Conservation (phyloP, 2,329 filamentous ascomycete genomes). For the Scedosporium apiospermum region DNA sequence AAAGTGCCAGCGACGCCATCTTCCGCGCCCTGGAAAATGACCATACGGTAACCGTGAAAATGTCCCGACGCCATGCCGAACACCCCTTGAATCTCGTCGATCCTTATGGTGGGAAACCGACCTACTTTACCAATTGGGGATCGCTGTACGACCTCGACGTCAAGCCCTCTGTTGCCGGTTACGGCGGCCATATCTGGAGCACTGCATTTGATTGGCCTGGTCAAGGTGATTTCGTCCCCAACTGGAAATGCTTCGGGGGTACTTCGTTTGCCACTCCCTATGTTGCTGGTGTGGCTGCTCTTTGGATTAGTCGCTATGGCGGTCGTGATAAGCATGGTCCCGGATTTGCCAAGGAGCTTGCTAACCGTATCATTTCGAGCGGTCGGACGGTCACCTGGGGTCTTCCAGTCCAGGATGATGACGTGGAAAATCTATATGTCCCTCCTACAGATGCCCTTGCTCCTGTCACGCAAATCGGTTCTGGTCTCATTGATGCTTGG, state of each 20-base stretch:
- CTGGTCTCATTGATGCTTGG: constrained; percentile 35
- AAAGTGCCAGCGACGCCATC: constrained; percentile 16
- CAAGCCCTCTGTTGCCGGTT: constrained; percentile 40
- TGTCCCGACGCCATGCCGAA: constrained; percentile 14
- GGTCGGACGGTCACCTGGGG: constrained; percentile 5
- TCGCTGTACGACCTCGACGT: constrained; percentile 39
- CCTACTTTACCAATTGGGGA: constrained; percentile 40
- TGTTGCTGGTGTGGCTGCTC: constrained; percentile 38
- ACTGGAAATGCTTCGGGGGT: constrained; percentile 34
- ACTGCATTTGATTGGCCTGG: constrained; percentile 17
- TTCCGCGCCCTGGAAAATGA: constrained; percentile 16
- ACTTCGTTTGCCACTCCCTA: constrained; percentile 50
- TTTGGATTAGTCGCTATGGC: constrained; percentile 32
- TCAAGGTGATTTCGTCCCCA: constrained; percentile 18
- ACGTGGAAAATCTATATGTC: not conserved
- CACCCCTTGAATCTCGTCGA: constrained; percentile 15
- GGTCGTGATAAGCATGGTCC: constrained; percentile 27
- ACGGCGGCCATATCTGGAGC: constrained; percentile 39
- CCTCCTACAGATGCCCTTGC: constrained; percentile 9
- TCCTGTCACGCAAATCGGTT: constrained; percentile 35
- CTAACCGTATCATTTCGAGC: constrained; percentile 5
- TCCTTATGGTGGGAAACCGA: constrained; percentile 28
- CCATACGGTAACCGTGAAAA: constrained; percentile 29
- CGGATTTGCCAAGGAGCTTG: constrained; percentile 5
- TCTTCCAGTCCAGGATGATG: not conserved